Percentiles rank a stretch among this genome's conserved stretches.
phyloP scores from a whole-genome alignment of 768 basidiomycete genomes.

The Pisolithus tinctorius region DNA sequence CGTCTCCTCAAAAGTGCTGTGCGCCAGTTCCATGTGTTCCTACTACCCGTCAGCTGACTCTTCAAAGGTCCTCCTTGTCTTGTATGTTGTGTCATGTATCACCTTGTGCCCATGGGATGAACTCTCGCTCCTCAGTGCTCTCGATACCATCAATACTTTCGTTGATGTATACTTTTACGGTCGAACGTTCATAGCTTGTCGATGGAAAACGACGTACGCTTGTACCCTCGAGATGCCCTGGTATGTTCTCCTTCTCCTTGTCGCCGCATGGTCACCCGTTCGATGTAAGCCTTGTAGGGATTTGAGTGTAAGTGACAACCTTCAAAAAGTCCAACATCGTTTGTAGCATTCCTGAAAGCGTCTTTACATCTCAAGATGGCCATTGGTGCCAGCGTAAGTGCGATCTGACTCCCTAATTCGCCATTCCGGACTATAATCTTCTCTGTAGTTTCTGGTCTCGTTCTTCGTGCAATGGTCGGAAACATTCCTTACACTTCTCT shows the following conservation, averaged over 20 bases:
- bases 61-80: background rate
- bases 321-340: background rate
- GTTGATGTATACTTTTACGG: background rate
- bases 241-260: slow-evolving; percentile 2
- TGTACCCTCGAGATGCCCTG: slow-evolving; percentile 4
- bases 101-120: background rate
- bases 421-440: background rate
- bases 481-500: background rate
- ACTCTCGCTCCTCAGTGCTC: background rate
- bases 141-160: background rate
- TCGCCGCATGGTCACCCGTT: too few relatives aligned
- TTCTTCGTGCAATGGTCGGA: slow-evolving; percentile 18
- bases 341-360: too few relatives aligned
- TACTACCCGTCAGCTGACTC: background rate
- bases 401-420: background rate
- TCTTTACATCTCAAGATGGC: slow-evolving; percentile 1
- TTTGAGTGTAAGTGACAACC: slow-evolving; percentile 1
- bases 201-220: background rate
- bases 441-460: slow-evolving; percentile 9
- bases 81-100: background rate
- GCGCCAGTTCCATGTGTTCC: background rate
- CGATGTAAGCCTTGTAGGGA: background rate
- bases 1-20: slow-evolving; percentile 9
- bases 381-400: slow-evolving; percentile 3
- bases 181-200: slow-evolving; percentile 7